A percentile compares a stretch with the other conserved stretches of the same genome.
Evolutionary conservation across 345 rosid genomes (phyloP).

Genomic region (Euphorbia pulcherrima): DNA sequence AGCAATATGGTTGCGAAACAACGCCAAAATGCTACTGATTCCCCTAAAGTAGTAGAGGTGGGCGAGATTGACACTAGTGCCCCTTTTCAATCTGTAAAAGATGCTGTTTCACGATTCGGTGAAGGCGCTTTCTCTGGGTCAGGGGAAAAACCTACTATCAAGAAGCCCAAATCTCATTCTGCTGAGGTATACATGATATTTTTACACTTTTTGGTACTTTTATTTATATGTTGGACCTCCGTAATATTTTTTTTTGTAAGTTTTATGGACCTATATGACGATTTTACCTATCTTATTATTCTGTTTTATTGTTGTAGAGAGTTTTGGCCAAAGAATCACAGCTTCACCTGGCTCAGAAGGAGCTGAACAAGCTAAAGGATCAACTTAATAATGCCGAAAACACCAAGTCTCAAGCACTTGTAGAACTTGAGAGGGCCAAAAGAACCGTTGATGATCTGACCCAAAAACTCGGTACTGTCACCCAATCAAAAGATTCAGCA

Average conservation of each 20-base stretch:
- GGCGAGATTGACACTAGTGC: constrained; percentile 97
- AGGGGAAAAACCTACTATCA: constrained; percentile 63
- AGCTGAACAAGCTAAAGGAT: constrained; percentile 67
- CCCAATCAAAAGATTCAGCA: constrained; percentile 58
- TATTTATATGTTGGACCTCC: background rate
- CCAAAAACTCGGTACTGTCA: constrained; percentile 48
- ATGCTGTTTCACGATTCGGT: constrained; percentile 83
- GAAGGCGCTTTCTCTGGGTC: constrained; percentile 88
- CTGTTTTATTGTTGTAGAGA: constrained; percentile 40
- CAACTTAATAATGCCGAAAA: constrained; percentile 72
- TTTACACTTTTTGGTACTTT: background rate
- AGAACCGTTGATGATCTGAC: constrained; percentile 62
- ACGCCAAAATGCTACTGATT: constrained; percentile 42
- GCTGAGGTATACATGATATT: constrained; percentile 55
- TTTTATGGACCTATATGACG: background rate
- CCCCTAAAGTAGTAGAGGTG: constrained; percentile 73
- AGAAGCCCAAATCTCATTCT: constrained; percentile 61
- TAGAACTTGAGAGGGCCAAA: constrained; percentile 72
- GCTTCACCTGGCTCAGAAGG: constrained; percentile 78
- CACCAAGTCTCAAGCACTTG: constrained; percentile 63
- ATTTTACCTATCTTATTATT: background rate
- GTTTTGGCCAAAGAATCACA: constrained; percentile 76
- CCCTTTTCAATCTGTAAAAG: constrained; percentile 95
- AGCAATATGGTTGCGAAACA: constrained; percentile 71
- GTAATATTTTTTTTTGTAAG: background rate